A percentile compares a stretch with the other conserved stretches of the same genome.
phyloP scores from a whole-genome alignment of 2,329 filamentous ascomycete species.

The Clonostachys chloroleuca region DNA sequence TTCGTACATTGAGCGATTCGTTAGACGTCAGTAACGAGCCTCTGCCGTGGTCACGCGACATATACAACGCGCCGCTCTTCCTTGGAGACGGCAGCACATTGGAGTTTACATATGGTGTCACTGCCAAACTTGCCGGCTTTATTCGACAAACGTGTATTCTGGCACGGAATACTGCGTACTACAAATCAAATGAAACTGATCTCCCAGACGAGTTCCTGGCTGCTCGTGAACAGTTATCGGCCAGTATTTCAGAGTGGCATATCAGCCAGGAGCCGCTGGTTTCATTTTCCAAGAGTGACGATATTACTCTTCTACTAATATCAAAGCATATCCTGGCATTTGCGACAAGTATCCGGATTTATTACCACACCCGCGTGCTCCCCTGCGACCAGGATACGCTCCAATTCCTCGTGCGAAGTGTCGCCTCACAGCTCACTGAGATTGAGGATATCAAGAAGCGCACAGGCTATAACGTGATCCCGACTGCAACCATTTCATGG shows the following conservation, averaged over 20 bases:
- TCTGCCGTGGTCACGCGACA: too few species aligned
- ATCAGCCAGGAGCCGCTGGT: too few species aligned
- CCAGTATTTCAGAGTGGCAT: too few species aligned
- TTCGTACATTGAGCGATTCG: conserved; percentile 2
- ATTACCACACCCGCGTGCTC: conserved; percentile 3
- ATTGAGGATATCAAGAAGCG: not conserved
- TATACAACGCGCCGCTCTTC: not conserved
- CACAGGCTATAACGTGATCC: not conserved
- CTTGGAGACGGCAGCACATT: conserved; percentile 2
- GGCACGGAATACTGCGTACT: conserved; percentile 2
- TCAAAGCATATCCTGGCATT: conserved; percentile 5
- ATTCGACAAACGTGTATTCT: conserved; percentile 2
- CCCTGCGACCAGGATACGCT: not conserved
- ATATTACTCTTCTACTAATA: conserved; percentile 1
- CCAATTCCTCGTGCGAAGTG: not conserved
- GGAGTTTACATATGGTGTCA: conserved; percentile 4
- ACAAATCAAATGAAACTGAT: not conserved
- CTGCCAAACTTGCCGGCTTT: conserved; percentile 1
- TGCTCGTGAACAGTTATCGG: too few species aligned
- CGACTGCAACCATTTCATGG: not conserved
- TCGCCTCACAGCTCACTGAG: not conserved
- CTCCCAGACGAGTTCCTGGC: too few species aligned
- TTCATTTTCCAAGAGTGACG: not conserved
- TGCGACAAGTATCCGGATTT: conserved; percentile 3
- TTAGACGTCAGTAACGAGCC: not conserved